Conservation (phyloP, 441 rosid genomes). For the Eutrema salsugineum region DNA sequence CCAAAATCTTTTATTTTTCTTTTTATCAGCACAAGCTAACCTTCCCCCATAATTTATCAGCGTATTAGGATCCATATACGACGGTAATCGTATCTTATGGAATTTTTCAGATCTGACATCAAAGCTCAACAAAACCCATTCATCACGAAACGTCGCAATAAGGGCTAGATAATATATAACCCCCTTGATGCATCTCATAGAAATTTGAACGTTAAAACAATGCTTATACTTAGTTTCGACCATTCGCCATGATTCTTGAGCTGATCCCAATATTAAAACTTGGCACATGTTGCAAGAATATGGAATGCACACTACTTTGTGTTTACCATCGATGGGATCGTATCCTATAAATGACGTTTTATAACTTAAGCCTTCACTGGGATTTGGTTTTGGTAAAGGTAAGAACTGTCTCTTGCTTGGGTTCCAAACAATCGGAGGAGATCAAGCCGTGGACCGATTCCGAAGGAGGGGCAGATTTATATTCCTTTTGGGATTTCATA, state of each 20-base stretch:
- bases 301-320: neutral
- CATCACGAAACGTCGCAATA: no score
- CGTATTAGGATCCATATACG: no score
- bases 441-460: slow-evolving; percentile 20
- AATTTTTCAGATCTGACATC: no score
- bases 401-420: slow-evolving; percentile 1
- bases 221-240: neutral
- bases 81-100: no score
- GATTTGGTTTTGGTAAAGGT: neutral
- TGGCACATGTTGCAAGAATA: no score
- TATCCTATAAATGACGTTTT: no score
- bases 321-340: neutral
- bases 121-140: no score
- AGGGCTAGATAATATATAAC: no score
- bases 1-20: neutral
- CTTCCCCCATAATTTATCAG: no score
- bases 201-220: neutral
- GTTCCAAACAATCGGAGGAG: slow-evolving; percentile 4
- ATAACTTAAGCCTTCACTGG: no score
- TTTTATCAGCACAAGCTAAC: no score
- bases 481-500: neutral
- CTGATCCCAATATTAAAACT: neutral
- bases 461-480: neutral
- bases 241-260: slow-evolving; percentile 1
- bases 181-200: neutral